Percentiles rank a stretch among this genome's conserved stretches.
phyloP scores from a whole-genome alignment of 805 yeast species.

The Pichia deserticola region DNA sequence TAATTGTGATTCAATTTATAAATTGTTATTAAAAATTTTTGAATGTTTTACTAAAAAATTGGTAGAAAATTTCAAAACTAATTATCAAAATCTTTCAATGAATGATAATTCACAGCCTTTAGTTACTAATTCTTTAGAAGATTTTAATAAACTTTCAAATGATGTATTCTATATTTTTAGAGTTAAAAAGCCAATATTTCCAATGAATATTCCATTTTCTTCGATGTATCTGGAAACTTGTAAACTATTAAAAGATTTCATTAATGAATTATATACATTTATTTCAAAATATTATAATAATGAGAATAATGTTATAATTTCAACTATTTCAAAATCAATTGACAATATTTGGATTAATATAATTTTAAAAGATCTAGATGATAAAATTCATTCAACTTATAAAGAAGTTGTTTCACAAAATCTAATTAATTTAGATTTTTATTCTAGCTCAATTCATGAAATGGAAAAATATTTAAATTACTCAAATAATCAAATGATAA shows the following conservation, averaged over 20 bases:
- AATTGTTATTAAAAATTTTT: conserved; percentile 51
- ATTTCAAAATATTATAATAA: conserved; percentile 57
- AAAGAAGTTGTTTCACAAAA: conserved; percentile 90
- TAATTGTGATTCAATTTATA: conserved; percentile 51
- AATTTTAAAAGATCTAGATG: conserved; percentile 55
- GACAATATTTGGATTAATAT: conserved; percentile 64
- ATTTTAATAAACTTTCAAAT: conserved; percentile 54
- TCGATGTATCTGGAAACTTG: conserved; percentile 84
- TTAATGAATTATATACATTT: conserved; percentile 58
- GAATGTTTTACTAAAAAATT: conserved; percentile 51
- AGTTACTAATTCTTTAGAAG: conserved; percentile 49
- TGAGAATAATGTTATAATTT: conserved; percentile 51
- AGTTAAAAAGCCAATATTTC: conserved; percentile 32
- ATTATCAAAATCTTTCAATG: conserved; percentile 55
- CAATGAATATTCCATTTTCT: conserved; percentile 77
- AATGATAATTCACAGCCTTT: conserved; percentile 89
- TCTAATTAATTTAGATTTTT: conserved; percentile 80
- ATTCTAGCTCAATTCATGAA: conserved; percentile 66
- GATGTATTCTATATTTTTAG: conserved; percentile 27
- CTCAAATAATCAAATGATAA: conserved; percentile 30
- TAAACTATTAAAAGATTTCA: conserved; percentile 58
- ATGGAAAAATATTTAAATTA: conserved; percentile 40
- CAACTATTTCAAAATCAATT: conserved; percentile 51
- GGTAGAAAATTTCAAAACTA: conserved; percentile 46
- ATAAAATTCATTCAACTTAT: conserved; percentile 59